These are phyloP conservation scores for Saccharomycopsis sp. DNA, from an alignment of 805 yeast genomes.

Conservation along the genomic window DNA sequence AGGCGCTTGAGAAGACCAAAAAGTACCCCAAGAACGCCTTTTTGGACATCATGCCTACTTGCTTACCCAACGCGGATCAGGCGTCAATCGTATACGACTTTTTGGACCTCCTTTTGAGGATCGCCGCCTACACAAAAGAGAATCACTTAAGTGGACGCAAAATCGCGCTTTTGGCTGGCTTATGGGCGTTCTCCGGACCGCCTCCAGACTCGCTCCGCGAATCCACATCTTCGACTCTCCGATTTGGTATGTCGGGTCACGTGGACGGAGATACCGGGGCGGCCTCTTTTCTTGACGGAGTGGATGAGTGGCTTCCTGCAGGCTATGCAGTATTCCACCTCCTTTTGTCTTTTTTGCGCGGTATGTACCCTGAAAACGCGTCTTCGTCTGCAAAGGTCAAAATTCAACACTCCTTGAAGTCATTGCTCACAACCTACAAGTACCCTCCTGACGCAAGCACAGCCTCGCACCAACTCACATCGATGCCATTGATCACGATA, in stretches of 20 bases:
- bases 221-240: constrained; percentile 26
- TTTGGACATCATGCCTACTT: constrained; percentile 74
- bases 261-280: constrained; percentile 19
- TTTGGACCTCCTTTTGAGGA: constrained; percentile 68
- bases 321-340: constrained; percentile 84
- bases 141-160: constrained; percentile 77
- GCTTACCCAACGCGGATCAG: constrained; percentile 77
- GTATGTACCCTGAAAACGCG: constrained; percentile 58
- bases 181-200: constrained; percentile 74
- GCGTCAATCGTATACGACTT: constrained; percentile 87
- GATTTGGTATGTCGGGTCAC: constrained; percentile 10
- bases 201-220: constrained; percentile 22
- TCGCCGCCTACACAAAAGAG: constrained; percentile 72
- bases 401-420: constrained; percentile 62
- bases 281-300: constrained; percentile 57
- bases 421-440: constrained; percentile 53
- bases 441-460: constrained; percentile 65
- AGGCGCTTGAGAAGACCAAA: constrained; percentile 54
- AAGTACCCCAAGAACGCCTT: constrained; percentile 70
- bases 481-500: constrained; percentile 51
- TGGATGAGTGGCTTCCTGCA: constrained; percentile 71
- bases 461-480: constrained; percentile 7
- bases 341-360: constrained; percentile 65
- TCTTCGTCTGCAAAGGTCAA: constrained; percentile 41
- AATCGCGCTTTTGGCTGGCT: constrained; percentile 71